Percentiles rank a stretch among this genome's conserved stretches.
Evolutionary conservation across 2,329 filamentous ascomycete genomes (phyloP).

Genomic region (Fonsecaea erecta): DNA sequence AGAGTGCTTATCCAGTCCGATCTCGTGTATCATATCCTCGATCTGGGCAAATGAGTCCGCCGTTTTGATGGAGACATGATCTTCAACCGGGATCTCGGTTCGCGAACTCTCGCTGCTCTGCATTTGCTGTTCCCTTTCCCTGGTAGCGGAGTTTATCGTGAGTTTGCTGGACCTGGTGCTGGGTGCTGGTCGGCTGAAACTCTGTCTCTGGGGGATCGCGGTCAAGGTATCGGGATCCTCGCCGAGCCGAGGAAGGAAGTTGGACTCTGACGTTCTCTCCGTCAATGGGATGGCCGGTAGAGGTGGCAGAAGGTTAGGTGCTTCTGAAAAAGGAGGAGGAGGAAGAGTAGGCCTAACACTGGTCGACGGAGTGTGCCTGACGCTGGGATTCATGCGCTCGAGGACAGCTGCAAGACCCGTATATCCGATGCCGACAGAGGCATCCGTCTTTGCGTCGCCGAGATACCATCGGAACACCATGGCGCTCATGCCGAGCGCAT

Average conservation of each 20-base stretch:
- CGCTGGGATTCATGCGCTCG: slow-evolving; percentile 50
- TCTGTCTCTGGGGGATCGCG: slow-evolving; percentile 18
- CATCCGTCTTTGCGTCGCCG: slow-evolving; percentile 62
- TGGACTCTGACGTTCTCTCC: slow-evolving; percentile 38
- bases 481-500: slow-evolving; percentile 67
- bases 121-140: slow-evolving; percentile 15
- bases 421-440: slow-evolving; percentile 68
- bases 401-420: slow-evolving; percentile 69
- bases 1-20: slow-evolving; percentile 49
- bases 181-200: slow-evolving; percentile 25
- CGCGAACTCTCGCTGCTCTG: slow-evolving; percentile 13
- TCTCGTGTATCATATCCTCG: slow-evolving; percentile 45
- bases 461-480: slow-evolving; percentile 69
- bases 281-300: slow-evolving; percentile 42
- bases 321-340: slow-evolving; percentile 30
- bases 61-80: slow-evolving; percentile 28
- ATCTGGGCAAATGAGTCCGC: slow-evolving; percentile 41
- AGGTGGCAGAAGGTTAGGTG: slow-evolving; percentile 38
- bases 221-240: slow-evolving; percentile 5
- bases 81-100: slow-evolving; percentile 17
- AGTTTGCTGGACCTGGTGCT: slow-evolving; percentile 35
- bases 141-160: slow-evolving; percentile 20
- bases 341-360: slow-evolving; percentile 15
- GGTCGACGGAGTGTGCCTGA: slow-evolving; percentile 36
- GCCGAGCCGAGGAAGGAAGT: slow-evolving; percentile 12